A percentile compares a stretch with the other conserved stretches of the same genome.
phyloP scores from a whole-genome alignment of 1,284 basidiomycete genomes.

The Coniferiporia sulphurascens region DNA sequence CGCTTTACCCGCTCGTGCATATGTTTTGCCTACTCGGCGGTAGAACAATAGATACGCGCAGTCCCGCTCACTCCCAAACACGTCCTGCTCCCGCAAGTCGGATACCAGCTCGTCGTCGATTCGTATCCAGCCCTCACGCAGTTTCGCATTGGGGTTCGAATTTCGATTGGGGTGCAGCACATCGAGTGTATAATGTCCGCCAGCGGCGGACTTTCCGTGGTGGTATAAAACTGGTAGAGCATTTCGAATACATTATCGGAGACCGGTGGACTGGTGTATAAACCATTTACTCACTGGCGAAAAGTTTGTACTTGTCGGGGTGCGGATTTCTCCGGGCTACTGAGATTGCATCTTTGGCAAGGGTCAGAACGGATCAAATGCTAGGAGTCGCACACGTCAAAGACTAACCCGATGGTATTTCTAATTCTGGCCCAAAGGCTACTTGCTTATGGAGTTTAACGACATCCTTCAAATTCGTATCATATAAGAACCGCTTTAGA shows the following conservation, averaged over 20 bases:
- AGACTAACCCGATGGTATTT: constrained; percentile 61
- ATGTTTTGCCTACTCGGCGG: constrained; percentile 12
- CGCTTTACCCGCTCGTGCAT: constrained; percentile 12
- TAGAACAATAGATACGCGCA: constrained; percentile 93
- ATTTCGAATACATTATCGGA: not conserved
- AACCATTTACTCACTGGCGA: constrained; percentile 60
- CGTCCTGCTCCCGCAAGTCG: constrained; percentile 72
- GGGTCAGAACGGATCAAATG: constrained; percentile 13
- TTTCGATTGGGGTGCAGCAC: constrained; percentile 76
- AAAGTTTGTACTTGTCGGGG: constrained; percentile 73
- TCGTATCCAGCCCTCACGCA: constrained; percentile 77
- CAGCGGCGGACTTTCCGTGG: constrained; percentile 86
- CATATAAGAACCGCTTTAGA: constrained; percentile 91
- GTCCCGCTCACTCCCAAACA: constrained; percentile 59
- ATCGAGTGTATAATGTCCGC: constrained; percentile 95
- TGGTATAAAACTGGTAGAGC: constrained; percentile 76
- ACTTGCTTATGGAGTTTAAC: constrained; percentile 86
- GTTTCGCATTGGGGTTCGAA: constrained; percentile 37
- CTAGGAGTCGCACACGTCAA: not conserved
- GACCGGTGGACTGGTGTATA: not conserved
- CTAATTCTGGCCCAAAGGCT: constrained; percentile 72
- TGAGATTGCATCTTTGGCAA: constrained; percentile 57
- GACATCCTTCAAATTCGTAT: constrained; percentile 72
- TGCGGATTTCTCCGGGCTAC: constrained; percentile 44
- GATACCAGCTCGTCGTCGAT: constrained; percentile 92